Percentiles rank a stretch among this genome's conserved stretches.
Evolutionary conservation across 257 asterid genomes (phyloP).

Genomic region (Jasminum sambac): DNA sequence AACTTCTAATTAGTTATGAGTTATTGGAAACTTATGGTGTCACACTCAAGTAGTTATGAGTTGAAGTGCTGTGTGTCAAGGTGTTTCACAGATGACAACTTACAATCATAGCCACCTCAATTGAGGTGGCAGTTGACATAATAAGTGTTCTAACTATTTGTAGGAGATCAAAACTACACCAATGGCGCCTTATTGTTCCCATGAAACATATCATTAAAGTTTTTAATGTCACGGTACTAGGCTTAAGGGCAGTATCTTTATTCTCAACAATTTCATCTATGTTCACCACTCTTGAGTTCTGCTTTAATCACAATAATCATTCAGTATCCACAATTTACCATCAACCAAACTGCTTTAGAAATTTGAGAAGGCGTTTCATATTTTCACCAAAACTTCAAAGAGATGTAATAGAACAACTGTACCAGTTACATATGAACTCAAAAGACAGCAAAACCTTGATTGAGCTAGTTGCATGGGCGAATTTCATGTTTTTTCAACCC

Average conservation of each 20-base stretch:
- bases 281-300: not conserved
- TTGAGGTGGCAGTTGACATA: too few species aligned
- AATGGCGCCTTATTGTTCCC: not conserved
- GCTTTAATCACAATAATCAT: not conserved
- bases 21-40: too few species aligned
- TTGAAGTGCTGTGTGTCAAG: too few species aligned
- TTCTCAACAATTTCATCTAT: not conserved
- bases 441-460: constrained; percentile 18
- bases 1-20: too few species aligned
- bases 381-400: not conserved
- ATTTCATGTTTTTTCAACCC: constrained; percentile 10
- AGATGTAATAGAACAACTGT: not conserved
- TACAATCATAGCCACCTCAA: too few species aligned
- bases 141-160: too few species aligned
- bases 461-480: constrained; percentile 1
- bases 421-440: constrained; percentile 6
- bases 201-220: not conserved
- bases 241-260: not conserved
- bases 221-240: not conserved
- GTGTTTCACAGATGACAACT: too few species aligned
- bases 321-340: not conserved
- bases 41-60: too few species aligned
- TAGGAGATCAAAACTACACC: too few species aligned
- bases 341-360: not conserved
- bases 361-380: not conserved